Percentiles rank a stretch among this genome's conserved stretches.
phyloP scores from a whole-genome alignment of 306 rosid genomes.

The Gastrolobium villosum region DNA sequence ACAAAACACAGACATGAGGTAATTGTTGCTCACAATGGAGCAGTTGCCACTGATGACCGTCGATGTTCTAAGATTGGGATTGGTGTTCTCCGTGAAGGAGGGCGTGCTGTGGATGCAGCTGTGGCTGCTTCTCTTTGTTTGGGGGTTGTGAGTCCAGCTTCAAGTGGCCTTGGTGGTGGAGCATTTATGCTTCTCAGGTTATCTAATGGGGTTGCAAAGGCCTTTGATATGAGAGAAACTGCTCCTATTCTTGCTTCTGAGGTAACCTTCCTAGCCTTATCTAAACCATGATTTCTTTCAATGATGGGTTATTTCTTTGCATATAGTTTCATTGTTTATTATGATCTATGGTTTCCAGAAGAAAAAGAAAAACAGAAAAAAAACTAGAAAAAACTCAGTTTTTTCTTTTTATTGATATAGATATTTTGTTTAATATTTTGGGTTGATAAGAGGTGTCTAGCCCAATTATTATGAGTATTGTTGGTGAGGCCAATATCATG shows the following conservation, averaged over 20 bases:
- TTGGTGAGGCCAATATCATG: too few species aligned
- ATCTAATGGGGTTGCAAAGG: constrained; percentile 60
- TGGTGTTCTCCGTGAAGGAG: constrained; percentile 67
- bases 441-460: too few species aligned
- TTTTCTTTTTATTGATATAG: background rate
- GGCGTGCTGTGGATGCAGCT: constrained; percentile 85
- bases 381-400: background rate
- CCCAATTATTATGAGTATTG: too few species aligned
- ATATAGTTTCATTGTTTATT: background rate
- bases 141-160: constrained; percentile 87
- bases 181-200: constrained; percentile 76
- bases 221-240: constrained; percentile 89
- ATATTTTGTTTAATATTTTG: too few species aligned
- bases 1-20: constrained; percentile 57
- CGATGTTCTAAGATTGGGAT: constrained; percentile 79
- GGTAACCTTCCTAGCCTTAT: constrained; percentile 51
- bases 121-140: constrained; percentile 85
- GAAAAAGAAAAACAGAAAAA: background rate
- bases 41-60: constrained; percentile 78
- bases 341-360: background rate
- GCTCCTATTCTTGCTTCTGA: constrained; percentile 74
- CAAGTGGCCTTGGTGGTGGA: constrained; percentile 95
- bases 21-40: constrained; percentile 61
- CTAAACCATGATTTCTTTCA: constrained; percentile 6
- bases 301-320: background rate